phyloP scores from a whole-genome alignment of 257 asterid species.

The Nicotiana benthamiana region DNA sequence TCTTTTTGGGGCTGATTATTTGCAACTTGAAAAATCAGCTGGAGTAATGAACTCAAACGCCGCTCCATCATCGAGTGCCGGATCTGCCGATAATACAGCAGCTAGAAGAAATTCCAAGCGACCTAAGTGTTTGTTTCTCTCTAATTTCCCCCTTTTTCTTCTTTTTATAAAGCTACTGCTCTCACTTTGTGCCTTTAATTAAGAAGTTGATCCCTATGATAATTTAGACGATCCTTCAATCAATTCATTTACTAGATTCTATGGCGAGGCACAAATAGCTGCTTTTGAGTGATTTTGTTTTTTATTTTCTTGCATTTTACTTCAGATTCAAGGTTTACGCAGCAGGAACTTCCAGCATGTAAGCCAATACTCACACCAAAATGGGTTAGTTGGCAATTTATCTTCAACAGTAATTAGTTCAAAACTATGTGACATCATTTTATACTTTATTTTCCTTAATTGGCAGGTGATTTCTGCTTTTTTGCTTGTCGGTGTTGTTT shows the following conservation, averaged over 20 bases:
- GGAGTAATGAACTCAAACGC: slow-evolving; percentile 52
- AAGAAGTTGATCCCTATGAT: too few relatives aligned
- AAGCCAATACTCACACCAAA: slow-evolving; percentile 90
- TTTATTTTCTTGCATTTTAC: background rate
- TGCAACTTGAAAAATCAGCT: too few relatives aligned
- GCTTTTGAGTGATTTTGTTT: background rate
- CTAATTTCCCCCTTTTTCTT: background rate
- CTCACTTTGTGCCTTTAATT: too few relatives aligned
- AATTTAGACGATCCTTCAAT: too few relatives aligned
- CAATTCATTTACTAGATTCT: too few relatives aligned
- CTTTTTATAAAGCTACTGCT: background rate
- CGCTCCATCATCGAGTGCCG: slow-evolving; percentile 62
- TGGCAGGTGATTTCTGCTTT: slow-evolving; percentile 78
- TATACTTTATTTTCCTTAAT: background rate
- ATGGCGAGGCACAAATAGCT: too few relatives aligned
- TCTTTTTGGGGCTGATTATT: too few relatives aligned
- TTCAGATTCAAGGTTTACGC: slow-evolving; percentile 94
- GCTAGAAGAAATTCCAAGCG: slow-evolving; percentile 76
- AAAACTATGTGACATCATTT: background rate
- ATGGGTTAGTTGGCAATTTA: slow-evolving; percentile 46
- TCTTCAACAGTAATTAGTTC: background rate
- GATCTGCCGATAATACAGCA: slow-evolving; percentile 61
- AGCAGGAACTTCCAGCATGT: slow-evolving; percentile 97
- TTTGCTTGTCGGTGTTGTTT: slow-evolving; percentile 58
- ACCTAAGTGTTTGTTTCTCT: slow-evolving; percentile 52